Percentiles rank a stretch among this genome's conserved stretches.
phyloP scores from a whole-genome alignment of 1,139 yeast species.

The Geotrichum australiense region DNA sequence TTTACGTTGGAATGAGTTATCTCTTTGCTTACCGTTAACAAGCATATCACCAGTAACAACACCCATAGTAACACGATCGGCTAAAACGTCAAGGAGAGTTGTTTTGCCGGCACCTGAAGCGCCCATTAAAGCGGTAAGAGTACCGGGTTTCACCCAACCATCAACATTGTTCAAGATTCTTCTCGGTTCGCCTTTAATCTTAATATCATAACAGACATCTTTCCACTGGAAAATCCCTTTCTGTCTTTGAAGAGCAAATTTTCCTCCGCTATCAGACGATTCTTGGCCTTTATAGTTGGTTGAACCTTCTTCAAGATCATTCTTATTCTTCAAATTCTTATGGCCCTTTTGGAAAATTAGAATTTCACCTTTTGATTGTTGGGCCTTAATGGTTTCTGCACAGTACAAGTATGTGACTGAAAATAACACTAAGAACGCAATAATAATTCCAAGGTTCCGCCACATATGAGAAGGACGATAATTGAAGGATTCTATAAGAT shows the following conservation, averaged over 20 bases:
- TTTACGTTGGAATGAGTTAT: constrained; percentile 67
- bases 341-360: constrained; percentile 54
- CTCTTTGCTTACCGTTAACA: constrained; percentile 65
- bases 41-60: constrained; percentile 68
- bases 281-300: constrained; percentile 21
- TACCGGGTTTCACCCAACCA: constrained; percentile 80
- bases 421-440: constrained; percentile 52
- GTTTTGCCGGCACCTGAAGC: constrained; percentile 89
- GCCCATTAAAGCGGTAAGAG: constrained; percentile 76
- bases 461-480: constrained; percentile 60
- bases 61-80: constrained; percentile 74
- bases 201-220: constrained; percentile 65
- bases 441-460: constrained; percentile 74
- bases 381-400: constrained; percentile 63
- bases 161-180: constrained; percentile 62
- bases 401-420: constrained; percentile 48
- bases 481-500: constrained; percentile 41
- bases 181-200: constrained; percentile 51
- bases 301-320: constrained; percentile 23
- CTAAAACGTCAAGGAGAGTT: constrained; percentile 64
- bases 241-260: constrained; percentile 21
- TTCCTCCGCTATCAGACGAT: constrained; percentile 5
- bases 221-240: constrained; percentile 68
- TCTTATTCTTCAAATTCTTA: constrained; percentile 31
- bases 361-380: constrained; percentile 78